Percentiles rank a stretch among this genome's conserved stretches.
Conservation (phyloP, 805 yeast species). For the Candida germanica region DNA sequence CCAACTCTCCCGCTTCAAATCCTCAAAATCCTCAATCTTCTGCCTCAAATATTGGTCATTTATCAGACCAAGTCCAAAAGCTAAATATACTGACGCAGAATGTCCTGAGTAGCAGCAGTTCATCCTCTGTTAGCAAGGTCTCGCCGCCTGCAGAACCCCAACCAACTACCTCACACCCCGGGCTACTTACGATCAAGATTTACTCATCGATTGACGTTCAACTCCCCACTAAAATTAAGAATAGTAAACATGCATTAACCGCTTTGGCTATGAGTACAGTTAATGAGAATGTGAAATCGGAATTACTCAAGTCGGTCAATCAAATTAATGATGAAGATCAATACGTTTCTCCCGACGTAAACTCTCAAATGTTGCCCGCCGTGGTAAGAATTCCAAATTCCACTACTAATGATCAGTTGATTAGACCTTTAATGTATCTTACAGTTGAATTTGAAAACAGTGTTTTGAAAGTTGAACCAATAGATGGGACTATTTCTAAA, state of each 20-base stretch:
- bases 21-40: too few species aligned
- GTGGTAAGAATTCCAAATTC: conserved; percentile 49
- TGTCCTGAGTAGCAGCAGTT: conserved; percentile 6
- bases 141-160: not conserved
- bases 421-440: conserved; percentile 72
- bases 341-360: conserved; percentile 29
- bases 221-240: conserved; percentile 68
- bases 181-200: conserved; percentile 73
- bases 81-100: conserved; percentile 4
- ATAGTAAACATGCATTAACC: conserved; percentile 60
- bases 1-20: too few species aligned
- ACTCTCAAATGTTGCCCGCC: conserved; percentile 47
- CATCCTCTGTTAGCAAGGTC: conserved; percentile 3
- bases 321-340: conserved; percentile 21
- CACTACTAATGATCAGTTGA: conserved; percentile 31
- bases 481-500: conserved; percentile 70
- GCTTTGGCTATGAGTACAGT: conserved; percentile 58
- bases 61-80: conserved; percentile 15
- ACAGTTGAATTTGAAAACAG: conserved; percentile 95
- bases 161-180: conserved; percentile 43
- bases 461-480: conserved; percentile 83
- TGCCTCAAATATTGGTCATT: conserved; percentile 19
- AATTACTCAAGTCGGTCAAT: conserved; percentile 31
- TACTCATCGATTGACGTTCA: conserved; percentile 65
- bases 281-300: conserved; percentile 25